phyloP scores from a whole-genome alignment of 2,329 filamentous ascomycete genomes.

The Epichloe amarillans region DNA sequence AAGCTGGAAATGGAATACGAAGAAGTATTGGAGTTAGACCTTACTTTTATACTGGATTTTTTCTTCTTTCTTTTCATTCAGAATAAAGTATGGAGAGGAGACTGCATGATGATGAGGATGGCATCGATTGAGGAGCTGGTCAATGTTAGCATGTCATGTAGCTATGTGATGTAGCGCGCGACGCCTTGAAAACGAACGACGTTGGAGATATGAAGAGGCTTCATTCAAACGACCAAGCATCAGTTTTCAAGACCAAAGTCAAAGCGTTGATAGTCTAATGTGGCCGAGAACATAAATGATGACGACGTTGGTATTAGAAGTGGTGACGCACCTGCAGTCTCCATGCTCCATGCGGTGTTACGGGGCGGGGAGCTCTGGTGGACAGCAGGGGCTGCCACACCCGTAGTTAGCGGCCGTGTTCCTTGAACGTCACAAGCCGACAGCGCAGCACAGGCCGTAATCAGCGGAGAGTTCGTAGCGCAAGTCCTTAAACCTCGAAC shows the following conservation, averaged over 20 bases:
- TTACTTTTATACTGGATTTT: background rate
- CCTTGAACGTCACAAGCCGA: too few species aligned
- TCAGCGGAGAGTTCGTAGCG: too few species aligned
- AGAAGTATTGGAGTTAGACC: background rate
- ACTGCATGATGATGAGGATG: background rate
- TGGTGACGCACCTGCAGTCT: too few species aligned
- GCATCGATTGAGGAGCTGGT: background rate
- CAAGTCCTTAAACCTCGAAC: too few species aligned
- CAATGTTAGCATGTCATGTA: slow-evolving; percentile 3
- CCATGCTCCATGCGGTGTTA: too few species aligned
- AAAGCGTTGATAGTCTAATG: too few species aligned
- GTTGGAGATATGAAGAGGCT: background rate
- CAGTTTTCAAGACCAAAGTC: background rate
- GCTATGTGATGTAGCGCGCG: background rate
- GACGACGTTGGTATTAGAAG: too few species aligned
- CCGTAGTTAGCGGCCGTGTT: too few species aligned
- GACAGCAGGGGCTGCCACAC: too few species aligned
- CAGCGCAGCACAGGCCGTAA: too few species aligned
- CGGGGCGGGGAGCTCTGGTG: too few species aligned
- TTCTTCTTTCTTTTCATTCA: background rate
- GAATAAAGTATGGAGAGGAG: background rate
- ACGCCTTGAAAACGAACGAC: slow-evolving; percentile 3
- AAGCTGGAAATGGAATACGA: background rate
- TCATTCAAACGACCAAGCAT: background rate
- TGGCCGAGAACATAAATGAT: too few species aligned